A percentile compares a stretch with the other conserved stretches of the same genome.
These are phyloP conservation scores for Podila verticillata DNA, from an alignment of 192 early-diverging fungal genomes.

Conservation along the genomic window DNA sequence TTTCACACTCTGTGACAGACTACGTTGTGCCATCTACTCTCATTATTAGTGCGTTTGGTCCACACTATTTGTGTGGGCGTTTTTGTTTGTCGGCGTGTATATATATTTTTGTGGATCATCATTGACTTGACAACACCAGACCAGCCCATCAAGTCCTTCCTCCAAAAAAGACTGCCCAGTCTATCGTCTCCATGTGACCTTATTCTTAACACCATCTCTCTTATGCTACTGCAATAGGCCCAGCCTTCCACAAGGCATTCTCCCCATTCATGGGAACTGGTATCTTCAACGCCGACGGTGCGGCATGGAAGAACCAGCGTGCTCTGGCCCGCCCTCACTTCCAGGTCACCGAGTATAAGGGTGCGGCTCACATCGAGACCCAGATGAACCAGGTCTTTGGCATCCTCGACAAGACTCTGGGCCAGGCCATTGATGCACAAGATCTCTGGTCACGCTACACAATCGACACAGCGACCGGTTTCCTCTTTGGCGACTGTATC, in stretches of 20 bases:
- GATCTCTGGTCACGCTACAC: slow-evolving; percentile 52
- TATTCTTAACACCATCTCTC: not conserved
- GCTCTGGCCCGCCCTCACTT: slow-evolving; percentile 51
- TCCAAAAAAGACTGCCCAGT: too few relatives aligned
- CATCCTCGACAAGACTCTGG: slow-evolving; percentile 34
- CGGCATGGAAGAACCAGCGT: slow-evolving; percentile 51
- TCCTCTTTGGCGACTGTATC: slow-evolving; percentile 47
- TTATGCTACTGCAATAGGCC: slow-evolving; percentile 3
- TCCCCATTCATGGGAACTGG: slow-evolving; percentile 52
- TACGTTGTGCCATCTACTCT: too few relatives aligned
- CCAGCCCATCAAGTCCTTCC: too few relatives aligned
- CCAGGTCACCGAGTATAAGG: slow-evolving; percentile 52
- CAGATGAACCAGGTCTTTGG: slow-evolving; percentile 51
- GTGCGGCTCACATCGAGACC: slow-evolving; percentile 49
- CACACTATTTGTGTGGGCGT: too few relatives aligned
- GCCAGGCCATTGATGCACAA: slow-evolving; percentile 35
- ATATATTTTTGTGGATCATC: too few relatives aligned
- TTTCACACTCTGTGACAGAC: too few relatives aligned
- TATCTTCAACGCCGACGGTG: slow-evolving; percentile 49
- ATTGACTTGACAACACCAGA: too few relatives aligned
- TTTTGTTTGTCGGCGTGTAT: too few relatives aligned
- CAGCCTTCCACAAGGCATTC: slow-evolving; percentile 48
- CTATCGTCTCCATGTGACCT: not conserved
- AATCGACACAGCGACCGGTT: slow-evolving; percentile 45
- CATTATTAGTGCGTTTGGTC: too few relatives aligned